phyloP scores from a whole-genome alignment of 208 protist genomes.

The Porcisia hertigi region DNA sequence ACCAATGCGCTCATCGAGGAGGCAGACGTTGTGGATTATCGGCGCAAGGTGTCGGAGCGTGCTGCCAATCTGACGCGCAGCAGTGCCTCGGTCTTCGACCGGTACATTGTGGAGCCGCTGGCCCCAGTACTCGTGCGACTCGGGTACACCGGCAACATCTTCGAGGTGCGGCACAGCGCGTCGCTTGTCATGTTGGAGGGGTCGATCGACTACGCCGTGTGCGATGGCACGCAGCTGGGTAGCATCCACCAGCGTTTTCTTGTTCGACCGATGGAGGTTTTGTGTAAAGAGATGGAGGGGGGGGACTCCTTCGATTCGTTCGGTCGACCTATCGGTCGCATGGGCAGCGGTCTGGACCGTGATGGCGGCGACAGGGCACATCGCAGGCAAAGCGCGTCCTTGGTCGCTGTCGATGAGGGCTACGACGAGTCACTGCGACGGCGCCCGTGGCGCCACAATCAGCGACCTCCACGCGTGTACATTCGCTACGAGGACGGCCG shows the following conservation, averaged over 20 bases:
- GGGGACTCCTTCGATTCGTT: slow-evolving; percentile 24
- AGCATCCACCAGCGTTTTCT: slow-evolving; percentile 66
- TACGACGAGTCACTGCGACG: slow-evolving; percentile 44
- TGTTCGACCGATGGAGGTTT: slow-evolving; percentile 45
- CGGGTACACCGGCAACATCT: slow-evolving; percentile 56
- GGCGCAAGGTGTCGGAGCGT: slow-evolving; percentile 51
- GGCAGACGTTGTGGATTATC: slow-evolving; percentile 63
- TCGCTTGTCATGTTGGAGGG: slow-evolving; percentile 70
- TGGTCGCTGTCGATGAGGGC: slow-evolving; percentile 12
- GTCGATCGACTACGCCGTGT: slow-evolving; percentile 65
- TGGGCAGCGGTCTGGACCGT: neutral
- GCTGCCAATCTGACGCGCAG: slow-evolving; percentile 38
- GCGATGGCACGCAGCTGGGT: slow-evolving; percentile 50
- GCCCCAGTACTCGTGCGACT: slow-evolving; percentile 46
- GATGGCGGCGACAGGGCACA: neutral
- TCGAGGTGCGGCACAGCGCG: slow-evolving; percentile 55
- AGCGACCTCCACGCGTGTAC: slow-evolving; percentile 32
- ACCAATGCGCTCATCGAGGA: slow-evolving; percentile 75
- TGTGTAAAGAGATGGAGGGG: slow-evolving; percentile 39
- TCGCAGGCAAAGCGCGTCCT: neutral
- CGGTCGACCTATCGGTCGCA: slow-evolving; percentile 14
- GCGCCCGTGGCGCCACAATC: slow-evolving; percentile 45
- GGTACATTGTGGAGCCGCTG: slow-evolving; percentile 68
- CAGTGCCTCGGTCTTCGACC: slow-evolving; percentile 71
- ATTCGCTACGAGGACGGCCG: slow-evolving; percentile 66